These are phyloP conservation scores for Epichloe glyceriae DNA, from an alignment of 2,329 filamentous ascomycete species.

Conservation along the genomic window DNA sequence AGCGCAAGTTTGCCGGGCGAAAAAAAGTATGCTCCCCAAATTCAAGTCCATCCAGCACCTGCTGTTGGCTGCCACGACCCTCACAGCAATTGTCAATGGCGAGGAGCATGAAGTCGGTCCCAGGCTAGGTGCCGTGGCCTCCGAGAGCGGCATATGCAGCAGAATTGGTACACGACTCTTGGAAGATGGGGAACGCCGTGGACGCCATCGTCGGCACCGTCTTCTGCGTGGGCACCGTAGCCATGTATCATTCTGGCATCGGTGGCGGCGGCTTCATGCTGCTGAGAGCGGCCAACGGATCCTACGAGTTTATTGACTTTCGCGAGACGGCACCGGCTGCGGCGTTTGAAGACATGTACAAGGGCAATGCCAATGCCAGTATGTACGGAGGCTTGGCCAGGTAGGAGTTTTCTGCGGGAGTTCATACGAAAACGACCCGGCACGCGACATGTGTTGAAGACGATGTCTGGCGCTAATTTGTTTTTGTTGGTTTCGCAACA, in stretches of 20 bases:
- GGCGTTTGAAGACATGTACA: conserved; percentile 70
- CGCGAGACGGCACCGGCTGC: conserved; percentile 72
- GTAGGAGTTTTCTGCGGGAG: conserved; percentile 28
- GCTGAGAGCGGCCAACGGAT: conserved; percentile 48
- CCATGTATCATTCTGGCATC: conserved; percentile 57
- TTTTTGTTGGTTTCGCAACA: neutral
- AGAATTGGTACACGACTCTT: conserved; percentile 44
- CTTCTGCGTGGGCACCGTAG: conserved; percentile 50
- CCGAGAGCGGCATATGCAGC: conserved; percentile 46
- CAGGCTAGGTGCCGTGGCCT: conserved; percentile 45
- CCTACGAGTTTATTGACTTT: conserved; percentile 74
- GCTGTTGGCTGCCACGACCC: neutral
- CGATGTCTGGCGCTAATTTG: neutral
- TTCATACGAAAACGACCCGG: too few species aligned
- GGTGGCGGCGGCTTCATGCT: conserved; percentile 73
- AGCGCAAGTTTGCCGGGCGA: neutral
- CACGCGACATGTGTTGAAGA: neutral
- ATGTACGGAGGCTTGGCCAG: conserved; percentile 58
- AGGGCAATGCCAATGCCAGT: conserved; percentile 49
- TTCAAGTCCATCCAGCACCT: neutral
- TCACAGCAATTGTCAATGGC: neutral
- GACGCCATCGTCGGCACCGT: conserved; percentile 53
- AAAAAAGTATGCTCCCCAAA: neutral
- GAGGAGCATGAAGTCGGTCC: neutral
- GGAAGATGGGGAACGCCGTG: conserved; percentile 49